phyloP scores from a whole-genome alignment of 164 flowering plant species.

The Tetracentron sinense region DNA sequence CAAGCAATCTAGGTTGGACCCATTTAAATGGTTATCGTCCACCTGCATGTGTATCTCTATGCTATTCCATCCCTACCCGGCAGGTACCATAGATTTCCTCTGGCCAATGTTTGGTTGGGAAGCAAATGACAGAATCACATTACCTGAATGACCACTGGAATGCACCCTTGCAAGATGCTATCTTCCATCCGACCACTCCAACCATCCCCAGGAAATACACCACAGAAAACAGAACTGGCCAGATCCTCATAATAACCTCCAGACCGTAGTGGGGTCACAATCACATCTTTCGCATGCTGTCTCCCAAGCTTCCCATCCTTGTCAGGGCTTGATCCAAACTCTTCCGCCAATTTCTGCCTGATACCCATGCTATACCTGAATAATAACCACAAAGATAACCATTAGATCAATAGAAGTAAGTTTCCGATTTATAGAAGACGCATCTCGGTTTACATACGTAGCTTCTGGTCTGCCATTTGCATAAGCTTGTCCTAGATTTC shows the following conservation, averaged over 20 bases:
- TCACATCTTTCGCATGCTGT: slow-evolving; percentile 76
- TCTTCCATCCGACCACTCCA: slow-evolving; percentile 99
- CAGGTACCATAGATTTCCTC: not conserved
- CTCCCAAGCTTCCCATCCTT: slow-evolving; percentile 87
- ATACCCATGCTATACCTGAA: slow-evolving; percentile 98
- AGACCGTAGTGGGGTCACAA: slow-evolving; percentile 73
- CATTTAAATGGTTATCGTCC: not conserved
- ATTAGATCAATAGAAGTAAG: not conserved
- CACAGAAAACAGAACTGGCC: slow-evolving; percentile 83
- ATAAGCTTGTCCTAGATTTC: slow-evolving; percentile 89
- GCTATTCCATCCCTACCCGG: not conserved
- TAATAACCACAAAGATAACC: slow-evolving; percentile 6
- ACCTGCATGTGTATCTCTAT: not conserved
- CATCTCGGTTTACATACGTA: slow-evolving; percentile 51
- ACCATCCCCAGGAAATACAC: slow-evolving; percentile 98
- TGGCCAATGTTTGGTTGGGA: not conserved
- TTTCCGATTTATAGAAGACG: slow-evolving; percentile 1
- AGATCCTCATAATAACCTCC: slow-evolving; percentile 53
- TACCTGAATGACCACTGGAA: slow-evolving; percentile 98
- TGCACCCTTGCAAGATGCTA: slow-evolving; percentile 89
- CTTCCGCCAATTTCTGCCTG: slow-evolving; percentile 86
- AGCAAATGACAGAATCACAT: not conserved
- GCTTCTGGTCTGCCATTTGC: slow-evolving; percentile 78
- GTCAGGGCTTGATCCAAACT: slow-evolving; percentile 83
- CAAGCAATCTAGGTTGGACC: not conserved